Conservation (phyloP, 768 basidiomycete species). For the Leccinum broughii region DNA sequence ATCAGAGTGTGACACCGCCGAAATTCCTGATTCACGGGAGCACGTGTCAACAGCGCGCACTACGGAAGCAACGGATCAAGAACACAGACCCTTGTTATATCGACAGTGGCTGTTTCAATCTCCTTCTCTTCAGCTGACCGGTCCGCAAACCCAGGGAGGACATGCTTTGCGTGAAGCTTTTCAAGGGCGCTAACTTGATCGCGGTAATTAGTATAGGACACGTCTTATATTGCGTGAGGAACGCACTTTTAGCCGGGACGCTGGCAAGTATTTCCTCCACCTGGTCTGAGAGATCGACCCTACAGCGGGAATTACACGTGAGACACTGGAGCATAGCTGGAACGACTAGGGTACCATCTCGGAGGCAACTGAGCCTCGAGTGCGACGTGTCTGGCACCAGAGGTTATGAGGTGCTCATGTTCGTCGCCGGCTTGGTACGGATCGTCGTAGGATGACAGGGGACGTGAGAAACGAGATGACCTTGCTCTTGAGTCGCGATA, state of each 20-base stretch:
- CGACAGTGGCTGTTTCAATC: constrained; percentile 81
- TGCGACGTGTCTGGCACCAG: constrained; percentile 44
- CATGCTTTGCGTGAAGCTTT: constrained; percentile 94
- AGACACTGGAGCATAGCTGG: constrained; percentile 8
- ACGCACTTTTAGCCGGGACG: constrained; percentile 77
- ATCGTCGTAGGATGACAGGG: constrained; percentile 47
- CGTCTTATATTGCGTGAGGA: constrained; percentile 11
- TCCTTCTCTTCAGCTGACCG: constrained; percentile 91
- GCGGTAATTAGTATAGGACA: constrained; percentile 18
- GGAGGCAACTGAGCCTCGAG: constrained; percentile 72
- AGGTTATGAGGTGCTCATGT: constrained; percentile 61
- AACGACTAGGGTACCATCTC: constrained; percentile 60
- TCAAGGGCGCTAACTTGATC: constrained; percentile 80
- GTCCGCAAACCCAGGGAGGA: constrained; percentile 95
- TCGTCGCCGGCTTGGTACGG: constrained; percentile 51
- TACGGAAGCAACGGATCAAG: constrained; percentile 11
- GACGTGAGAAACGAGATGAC: constrained; percentile 41
- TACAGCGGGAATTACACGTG: constrained; percentile 34
- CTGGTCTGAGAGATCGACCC: constrained; percentile 92
- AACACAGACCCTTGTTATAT: constrained; percentile 78
- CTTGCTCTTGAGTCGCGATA: constrained; percentile 77
- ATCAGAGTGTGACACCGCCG: constrained; percentile 49
- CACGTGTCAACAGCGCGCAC: constrained; percentile 8
- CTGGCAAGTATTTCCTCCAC: constrained; percentile 76
- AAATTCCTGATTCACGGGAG: constrained; percentile 33